Percentiles rank a stretch among this genome's conserved stretches.
These are phyloP conservation scores for Lactarius psammicola DNA, from an alignment of 768 basidiomycete species.

Conservation along the genomic window DNA sequence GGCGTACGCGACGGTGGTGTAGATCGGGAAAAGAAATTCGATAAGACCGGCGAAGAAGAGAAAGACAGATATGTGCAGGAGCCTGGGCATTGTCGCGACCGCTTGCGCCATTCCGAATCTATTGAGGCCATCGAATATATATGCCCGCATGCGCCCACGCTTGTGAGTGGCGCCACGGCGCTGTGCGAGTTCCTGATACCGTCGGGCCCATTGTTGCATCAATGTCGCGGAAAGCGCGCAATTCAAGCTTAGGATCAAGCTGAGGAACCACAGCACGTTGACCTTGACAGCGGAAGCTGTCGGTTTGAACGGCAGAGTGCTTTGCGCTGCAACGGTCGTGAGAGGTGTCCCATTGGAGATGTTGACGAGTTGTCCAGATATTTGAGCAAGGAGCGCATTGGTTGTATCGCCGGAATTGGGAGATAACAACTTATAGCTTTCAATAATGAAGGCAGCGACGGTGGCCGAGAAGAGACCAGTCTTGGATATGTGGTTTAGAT, in stretches of 20 bases:
- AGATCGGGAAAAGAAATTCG: background rate
- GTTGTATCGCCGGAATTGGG: constrained; percentile 10
- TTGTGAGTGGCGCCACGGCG: background rate
- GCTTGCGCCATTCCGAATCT: background rate
- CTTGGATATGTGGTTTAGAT: background rate
- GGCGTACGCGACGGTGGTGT: background rate
- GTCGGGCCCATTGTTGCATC: constrained; percentile 18
- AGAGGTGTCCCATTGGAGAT: background rate
- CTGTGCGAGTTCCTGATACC: background rate
- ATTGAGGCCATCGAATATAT: background rate
- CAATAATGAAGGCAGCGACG: constrained; percentile 22
- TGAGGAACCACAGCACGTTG: constrained; percentile 17
- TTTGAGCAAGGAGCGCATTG: background rate
- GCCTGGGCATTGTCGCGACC: background rate
- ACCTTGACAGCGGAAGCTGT: constrained; percentile 8
- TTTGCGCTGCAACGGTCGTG: background rate
- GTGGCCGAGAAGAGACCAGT: constrained; percentile 25
- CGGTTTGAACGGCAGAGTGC: background rate
- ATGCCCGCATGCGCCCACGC: constrained; percentile 1
- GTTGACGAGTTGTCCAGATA: background rate
- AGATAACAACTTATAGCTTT: constrained; percentile 17
- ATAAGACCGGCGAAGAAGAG: constrained; percentile 6
- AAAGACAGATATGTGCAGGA: constrained; percentile 2
- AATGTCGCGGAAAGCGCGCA: constrained; percentile 12
- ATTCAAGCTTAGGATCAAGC: constrained; percentile 2